A percentile compares a stretch with the other conserved stretches of the same genome.
phyloP scores from a whole-genome alignment of 179 eudicot genomes.

The Drosera spatulata region DNA sequence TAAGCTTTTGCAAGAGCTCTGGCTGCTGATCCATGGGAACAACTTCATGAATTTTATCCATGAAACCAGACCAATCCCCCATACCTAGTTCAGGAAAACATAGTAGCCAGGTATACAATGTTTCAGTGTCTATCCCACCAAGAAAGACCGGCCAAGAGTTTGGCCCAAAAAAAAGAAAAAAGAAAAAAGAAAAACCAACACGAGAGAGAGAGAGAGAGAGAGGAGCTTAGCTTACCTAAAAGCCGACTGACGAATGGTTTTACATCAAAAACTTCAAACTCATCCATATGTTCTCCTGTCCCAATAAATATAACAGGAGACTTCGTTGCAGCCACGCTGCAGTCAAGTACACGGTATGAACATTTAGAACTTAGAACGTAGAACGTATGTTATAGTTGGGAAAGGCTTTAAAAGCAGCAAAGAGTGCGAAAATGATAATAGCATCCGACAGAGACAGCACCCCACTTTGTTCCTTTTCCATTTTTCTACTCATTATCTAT shows the following conservation, averaged over 20 bases:
- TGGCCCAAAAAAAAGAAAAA: too few species aligned
- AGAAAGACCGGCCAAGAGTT: too few species aligned
- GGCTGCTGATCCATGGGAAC: slow-evolving; percentile 99
- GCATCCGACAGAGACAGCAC: too few species aligned
- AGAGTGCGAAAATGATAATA: too few species aligned
- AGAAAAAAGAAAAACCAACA: too few species aligned
- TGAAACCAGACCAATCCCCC: slow-evolving; percentile 98
- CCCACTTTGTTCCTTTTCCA: too few species aligned
- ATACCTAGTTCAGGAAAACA: slow-evolving; percentile 38
- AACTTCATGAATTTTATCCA: slow-evolving; percentile 97
- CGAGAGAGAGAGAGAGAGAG: too few species aligned
- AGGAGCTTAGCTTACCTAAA: slow-evolving; percentile 31
- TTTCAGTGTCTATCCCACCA: too few species aligned
- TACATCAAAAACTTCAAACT: slow-evolving; percentile 85
- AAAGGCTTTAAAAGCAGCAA: too few species aligned
- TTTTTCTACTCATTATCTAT: too few species aligned
- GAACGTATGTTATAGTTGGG: neutral
- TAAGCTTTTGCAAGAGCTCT: slow-evolving; percentile 92
- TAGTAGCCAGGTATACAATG: too few species aligned
- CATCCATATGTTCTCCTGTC: slow-evolving; percentile 96
- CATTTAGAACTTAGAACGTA: neutral
- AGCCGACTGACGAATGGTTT: slow-evolving; percentile 95
- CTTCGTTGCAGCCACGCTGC: slow-evolving; percentile 95
- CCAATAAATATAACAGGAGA: slow-evolving; percentile 94
- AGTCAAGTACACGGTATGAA: neutral